A percentile compares a stretch with the other conserved stretches of the same genome.
phyloP scores from a whole-genome alignment of 306 rosid species.

The Cicer cuneatum region DNA sequence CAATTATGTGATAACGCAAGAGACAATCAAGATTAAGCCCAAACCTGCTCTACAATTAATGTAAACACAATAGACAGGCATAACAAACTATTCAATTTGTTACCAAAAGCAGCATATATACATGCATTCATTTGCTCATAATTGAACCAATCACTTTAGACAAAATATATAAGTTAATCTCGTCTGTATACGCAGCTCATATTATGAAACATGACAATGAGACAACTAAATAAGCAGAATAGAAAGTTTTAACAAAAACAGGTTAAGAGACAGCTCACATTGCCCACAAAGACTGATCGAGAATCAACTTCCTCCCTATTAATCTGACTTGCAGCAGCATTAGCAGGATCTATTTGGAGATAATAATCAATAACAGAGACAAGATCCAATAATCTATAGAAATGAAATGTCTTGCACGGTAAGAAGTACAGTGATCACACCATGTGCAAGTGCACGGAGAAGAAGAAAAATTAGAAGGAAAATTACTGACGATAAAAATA shows the following conservation, averaged over 20 bases:
- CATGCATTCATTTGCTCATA: not conserved
- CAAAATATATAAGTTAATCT: slow-evolving; percentile 16
- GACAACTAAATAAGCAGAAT: slow-evolving; percentile 23
- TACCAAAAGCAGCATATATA: not conserved
- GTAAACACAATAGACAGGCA: slow-evolving; percentile 8
- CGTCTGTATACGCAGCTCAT: slow-evolving; percentile 1
- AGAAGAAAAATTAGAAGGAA: not conserved
- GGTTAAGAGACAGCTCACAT: slow-evolving; percentile 61
- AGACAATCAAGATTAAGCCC: slow-evolving; percentile 13
- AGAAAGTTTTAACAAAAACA: slow-evolving; percentile 37
- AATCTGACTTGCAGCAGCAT: slow-evolving; percentile 67
- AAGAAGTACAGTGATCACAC: slow-evolving; percentile 5
- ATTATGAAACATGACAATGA: slow-evolving; percentile 18
- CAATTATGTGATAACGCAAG: not conserved
- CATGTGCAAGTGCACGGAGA: slow-evolving; percentile 8
- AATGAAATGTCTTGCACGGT: slow-evolving; percentile 3
- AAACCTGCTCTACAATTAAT: not conserved
- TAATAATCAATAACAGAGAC: slow-evolving; percentile 39
- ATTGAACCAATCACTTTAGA: slow-evolving; percentile 35
- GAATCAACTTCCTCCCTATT: slow-evolving; percentile 79
- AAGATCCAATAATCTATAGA: slow-evolving; percentile 14
- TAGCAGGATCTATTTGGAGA: slow-evolving; percentile 63
- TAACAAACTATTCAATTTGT: slow-evolving; percentile 18
- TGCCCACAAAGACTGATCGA: slow-evolving; percentile 89
- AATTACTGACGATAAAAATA: not conserved